Percentiles rank a stretch among this genome's conserved stretches.
Conservation (phyloP, 495 filamentous ascomycete genomes). For the Aspergillus sparsus region DNA sequence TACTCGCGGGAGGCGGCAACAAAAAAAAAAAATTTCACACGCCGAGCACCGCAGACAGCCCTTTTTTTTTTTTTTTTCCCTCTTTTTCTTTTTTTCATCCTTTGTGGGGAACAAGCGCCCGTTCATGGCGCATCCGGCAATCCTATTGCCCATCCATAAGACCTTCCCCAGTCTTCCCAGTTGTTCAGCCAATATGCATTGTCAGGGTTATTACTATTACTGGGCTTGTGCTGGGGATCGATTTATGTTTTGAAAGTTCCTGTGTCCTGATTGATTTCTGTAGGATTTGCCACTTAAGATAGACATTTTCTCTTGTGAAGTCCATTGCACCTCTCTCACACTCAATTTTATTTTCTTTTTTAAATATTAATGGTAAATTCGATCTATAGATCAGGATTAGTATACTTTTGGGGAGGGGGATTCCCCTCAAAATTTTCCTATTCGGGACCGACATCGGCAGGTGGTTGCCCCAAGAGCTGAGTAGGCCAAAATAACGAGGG, state of each 20-base stretch:
- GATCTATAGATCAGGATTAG: no score
- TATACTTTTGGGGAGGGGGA: not conserved
- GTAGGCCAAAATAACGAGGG: not conserved
- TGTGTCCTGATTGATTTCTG: not conserved
- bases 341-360: no score
- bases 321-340: no score
- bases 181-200: constrained; percentile 18
- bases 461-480: not conserved
- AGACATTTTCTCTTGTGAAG: not conserved
- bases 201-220: constrained; percentile 23
- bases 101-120: constrained; percentile 27
- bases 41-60: constrained; percentile 18
- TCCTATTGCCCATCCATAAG: constrained; percentile 20
- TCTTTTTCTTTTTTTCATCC: constrained; percentile 10
- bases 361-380: no score
- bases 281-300: constrained; percentile 3
- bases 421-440: constrained; percentile 3
- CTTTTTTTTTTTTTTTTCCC: constrained; percentile 17
- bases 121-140: constrained; percentile 22
- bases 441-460: constrained; percentile 13
- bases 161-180: constrained; percentile 18
- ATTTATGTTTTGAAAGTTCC: not conserved
- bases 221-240: not conserved
- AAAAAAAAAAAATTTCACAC: constrained; percentile 31
- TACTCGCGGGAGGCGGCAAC: constrained; percentile 23